phyloP scores from a whole-genome alignment of 371 early-diverging fungal species.

The Dinochytrium kinnereticum region DNA sequence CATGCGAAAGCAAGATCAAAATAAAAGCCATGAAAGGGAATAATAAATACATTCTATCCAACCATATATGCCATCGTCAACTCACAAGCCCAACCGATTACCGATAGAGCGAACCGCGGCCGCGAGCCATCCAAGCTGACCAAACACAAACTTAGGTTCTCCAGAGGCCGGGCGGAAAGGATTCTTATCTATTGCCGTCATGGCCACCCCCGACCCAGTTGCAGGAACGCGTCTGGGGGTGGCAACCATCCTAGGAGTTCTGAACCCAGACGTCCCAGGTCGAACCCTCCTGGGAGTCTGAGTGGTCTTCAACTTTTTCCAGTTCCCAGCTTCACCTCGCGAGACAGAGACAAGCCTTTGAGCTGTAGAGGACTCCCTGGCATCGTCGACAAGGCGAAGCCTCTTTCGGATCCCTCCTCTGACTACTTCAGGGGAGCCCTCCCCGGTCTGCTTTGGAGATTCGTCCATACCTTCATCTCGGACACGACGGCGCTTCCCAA shows the following conservation, averaged over 20 bases:
- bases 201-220: too few relatives aligned
- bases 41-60: too few relatives aligned
- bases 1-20: too few relatives aligned
- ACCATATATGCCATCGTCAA: too few relatives aligned
- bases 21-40: too few relatives aligned
- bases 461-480: background rate
- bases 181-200: too few relatives aligned
- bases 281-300: too few relatives aligned
- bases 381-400: background rate
- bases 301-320: background rate
- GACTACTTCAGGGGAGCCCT: background rate
- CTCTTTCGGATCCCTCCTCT: too few relatives aligned
- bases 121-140: background rate
- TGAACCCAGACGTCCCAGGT: too few relatives aligned
- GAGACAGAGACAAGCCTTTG: background rate
- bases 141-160: background rate
- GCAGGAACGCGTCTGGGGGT: too few relatives aligned
- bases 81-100: background rate
- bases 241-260: too few relatives aligned
- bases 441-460: background rate
- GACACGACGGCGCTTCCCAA: conserved; percentile 8
- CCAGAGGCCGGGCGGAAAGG: too few relatives aligned
- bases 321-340: background rate
- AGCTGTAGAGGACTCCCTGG: background rate
- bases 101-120: background rate